Evolutionary conservation across 768 basidiomycete genomes (phyloP).

Genomic region (Suillus occidentalis): DNA sequence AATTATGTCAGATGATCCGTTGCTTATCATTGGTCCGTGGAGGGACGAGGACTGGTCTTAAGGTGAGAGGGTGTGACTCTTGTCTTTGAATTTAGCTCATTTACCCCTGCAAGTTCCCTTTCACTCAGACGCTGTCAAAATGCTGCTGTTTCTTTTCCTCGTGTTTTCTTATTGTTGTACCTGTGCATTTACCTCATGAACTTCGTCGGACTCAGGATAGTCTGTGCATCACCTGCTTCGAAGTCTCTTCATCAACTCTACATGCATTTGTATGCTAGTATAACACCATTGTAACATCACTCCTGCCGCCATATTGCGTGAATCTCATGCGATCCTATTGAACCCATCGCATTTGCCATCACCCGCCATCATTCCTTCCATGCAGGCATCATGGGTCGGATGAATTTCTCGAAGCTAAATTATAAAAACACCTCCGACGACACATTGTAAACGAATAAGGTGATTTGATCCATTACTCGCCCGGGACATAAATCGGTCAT

Average conservation of each 20-base stretch:
- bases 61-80: constrained; percentile 6
- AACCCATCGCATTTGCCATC: not conserved
- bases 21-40: constrained; percentile 25
- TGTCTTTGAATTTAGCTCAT: not conserved
- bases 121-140: not conserved
- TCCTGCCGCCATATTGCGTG: not conserved
- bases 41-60: constrained; percentile 11
- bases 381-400: not conserved
- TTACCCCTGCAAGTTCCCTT: not conserved
- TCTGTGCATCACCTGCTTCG: not conserved
- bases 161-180: not conserved
- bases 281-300: not conserved
- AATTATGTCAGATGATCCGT: constrained; percentile 24
- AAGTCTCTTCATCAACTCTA: not conserved
- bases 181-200: not conserved
- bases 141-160: not conserved
- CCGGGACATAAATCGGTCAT: not conserved
- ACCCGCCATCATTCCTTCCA: not conserved
- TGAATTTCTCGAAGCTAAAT: not conserved
- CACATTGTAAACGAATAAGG: not conserved
- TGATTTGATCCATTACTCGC: not conserved
- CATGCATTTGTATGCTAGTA: not conserved
- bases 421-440: not conserved
- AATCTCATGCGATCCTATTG: not conserved
- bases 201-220: not conserved